Base-by-base conservation (phyloP, 139 green algal species). In the Chlamydomonas urium region DNA sequence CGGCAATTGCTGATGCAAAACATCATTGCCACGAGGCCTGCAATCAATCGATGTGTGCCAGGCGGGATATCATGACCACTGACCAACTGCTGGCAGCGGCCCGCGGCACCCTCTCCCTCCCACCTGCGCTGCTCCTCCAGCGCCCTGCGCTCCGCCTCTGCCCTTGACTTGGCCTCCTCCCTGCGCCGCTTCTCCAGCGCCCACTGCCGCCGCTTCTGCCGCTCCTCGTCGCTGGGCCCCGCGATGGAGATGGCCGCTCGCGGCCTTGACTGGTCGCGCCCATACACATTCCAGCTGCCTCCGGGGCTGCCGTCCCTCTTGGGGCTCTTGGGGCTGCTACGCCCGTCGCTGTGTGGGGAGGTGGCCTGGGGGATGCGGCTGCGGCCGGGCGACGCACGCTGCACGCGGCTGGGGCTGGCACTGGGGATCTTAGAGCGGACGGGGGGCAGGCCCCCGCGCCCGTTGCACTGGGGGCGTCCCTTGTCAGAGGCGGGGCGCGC, bases 171-270 rank as follows among this genome's bases (percentile, higher is more conserved):
- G 10, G 63, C 63, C 35, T 71, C 34, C 14, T 71, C 63, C n/a
- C 36, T 57, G 8, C 28, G 2, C n/a, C 48, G 47, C 66, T 73
- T 73, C 31, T 73, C 66, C 31, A 48, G 2, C 24, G 47, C 47
- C 66, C 66, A 73, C 47, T 50, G 45, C 29, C 29, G 10, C 4
- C 66, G 66, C 47, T 65, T 63, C 5, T 23, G 17, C 29, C 48
- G 32, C 66, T 73, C 66, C 32, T 73, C 66, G 6, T 73, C 66
- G 4, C 47, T 47, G 19, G 66, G 66, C 5, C 66, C 66, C 5
- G 47, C 32, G n/a, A 73, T 38, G 3, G 29, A 56, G 45, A 21
- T 56, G 45, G 45, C 17, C 21, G 29, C 53, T 21, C 29, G 53
- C 24, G 53, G 10, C 53, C 29, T 63, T 14, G 53, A 21, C 26